These are phyloP conservation scores for Tephrocybe sp. DNA, from an alignment of 768 basidiomycete species.

Conservation along the genomic window DNA sequence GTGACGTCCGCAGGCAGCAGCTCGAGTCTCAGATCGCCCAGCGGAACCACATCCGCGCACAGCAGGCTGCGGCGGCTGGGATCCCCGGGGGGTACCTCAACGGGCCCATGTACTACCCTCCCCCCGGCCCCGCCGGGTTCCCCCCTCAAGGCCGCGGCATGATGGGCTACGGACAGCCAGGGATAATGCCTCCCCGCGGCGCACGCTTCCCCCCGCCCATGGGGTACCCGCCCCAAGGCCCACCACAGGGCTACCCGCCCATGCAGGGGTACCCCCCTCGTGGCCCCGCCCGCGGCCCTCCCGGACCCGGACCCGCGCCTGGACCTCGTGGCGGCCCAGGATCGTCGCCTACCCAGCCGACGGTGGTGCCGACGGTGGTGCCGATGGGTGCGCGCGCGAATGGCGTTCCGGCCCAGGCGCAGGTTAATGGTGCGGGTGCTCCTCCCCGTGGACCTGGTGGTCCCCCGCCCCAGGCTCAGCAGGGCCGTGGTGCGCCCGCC, in stretches of 20 bases:
- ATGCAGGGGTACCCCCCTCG: slow-evolving; percentile 35
- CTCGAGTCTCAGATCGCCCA: slow-evolving; percentile 98
- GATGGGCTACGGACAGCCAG: slow-evolving; percentile 81
- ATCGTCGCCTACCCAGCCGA: slow-evolving; percentile 66
- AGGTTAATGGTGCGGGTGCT: slow-evolving; percentile 31
- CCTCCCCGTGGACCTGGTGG: slow-evolving; percentile 49
- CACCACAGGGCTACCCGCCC: slow-evolving; percentile 29
- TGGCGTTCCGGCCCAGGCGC: slow-evolving; percentile 33
- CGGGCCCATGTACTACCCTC: slow-evolving; percentile 84
- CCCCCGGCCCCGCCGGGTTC: slow-evolving; percentile 70
- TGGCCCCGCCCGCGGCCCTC: slow-evolving; percentile 53
- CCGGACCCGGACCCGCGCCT: slow-evolving; percentile 45
- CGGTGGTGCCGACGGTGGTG: too few species aligned
- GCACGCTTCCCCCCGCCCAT: slow-evolving; percentile 16
- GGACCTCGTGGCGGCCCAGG: slow-evolving; percentile 67
- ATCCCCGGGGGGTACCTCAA: slow-evolving; percentile 83
- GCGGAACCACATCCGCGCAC: slow-evolving; percentile 95
- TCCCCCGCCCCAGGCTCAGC: slow-evolving; percentile 17
- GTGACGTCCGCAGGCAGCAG: slow-evolving; percentile 96
- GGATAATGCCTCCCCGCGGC: slow-evolving; percentile 81
- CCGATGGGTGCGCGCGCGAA: slow-evolving; percentile 61
- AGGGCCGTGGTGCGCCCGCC: slow-evolving; percentile 6
- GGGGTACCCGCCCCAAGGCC: slow-evolving; percentile 56
- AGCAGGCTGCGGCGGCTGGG: slow-evolving; percentile 88
- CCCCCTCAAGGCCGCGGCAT: slow-evolving; percentile 76